Percentiles rank a stretch among this genome's conserved stretches.
phyloP scores from a whole-genome alignment of 1,284 basidiomycete genomes.

The Xerocomus cyaneibrunnescens region DNA sequence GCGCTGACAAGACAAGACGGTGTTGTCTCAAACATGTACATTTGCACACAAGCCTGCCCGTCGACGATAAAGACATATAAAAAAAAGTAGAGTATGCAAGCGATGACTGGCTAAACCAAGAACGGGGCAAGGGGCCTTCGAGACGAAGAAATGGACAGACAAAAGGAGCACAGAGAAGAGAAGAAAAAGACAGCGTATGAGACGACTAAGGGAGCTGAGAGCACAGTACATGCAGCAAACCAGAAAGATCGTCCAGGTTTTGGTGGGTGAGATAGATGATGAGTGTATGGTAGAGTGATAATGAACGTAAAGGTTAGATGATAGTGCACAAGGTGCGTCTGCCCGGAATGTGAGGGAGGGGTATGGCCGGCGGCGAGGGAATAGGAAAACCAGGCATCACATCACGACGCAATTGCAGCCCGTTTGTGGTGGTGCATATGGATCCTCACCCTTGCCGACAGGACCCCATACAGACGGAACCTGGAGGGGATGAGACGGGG shows the following conservation, averaged over 20 bases:
- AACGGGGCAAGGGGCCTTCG: constrained; percentile 6
- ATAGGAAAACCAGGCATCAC: constrained; percentile 31
- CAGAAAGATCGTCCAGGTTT: constrained; percentile 31
- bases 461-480: constrained; percentile 94
- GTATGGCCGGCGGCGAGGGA: constrained; percentile 35
- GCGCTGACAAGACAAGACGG: constrained; percentile 11
- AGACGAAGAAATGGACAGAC: not conserved
- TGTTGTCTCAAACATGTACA: constrained; percentile 30
- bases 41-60: constrained; percentile 26
- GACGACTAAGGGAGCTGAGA: constrained; percentile 10
- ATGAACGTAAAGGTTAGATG: constrained; percentile 30
- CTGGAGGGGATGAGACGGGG: constrained; percentile 38
- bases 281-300: constrained; percentile 29
- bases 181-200: constrained; percentile 8
- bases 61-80: constrained; percentile 37
- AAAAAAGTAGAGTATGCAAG: constrained; percentile 25
- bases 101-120: constrained; percentile 25
- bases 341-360: constrained; percentile 16
- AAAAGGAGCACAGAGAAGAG: not conserved
- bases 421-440: constrained; percentile 67
- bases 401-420: constrained; percentile 35
- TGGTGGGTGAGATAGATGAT: constrained; percentile 22
- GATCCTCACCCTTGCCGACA: constrained; percentile 83
- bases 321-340: constrained; percentile 20
- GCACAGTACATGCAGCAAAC: constrained; percentile 27